Evolutionary conservation across 441 rosid species (phyloP).

Genomic region (Isatis lusitanica): DNA sequence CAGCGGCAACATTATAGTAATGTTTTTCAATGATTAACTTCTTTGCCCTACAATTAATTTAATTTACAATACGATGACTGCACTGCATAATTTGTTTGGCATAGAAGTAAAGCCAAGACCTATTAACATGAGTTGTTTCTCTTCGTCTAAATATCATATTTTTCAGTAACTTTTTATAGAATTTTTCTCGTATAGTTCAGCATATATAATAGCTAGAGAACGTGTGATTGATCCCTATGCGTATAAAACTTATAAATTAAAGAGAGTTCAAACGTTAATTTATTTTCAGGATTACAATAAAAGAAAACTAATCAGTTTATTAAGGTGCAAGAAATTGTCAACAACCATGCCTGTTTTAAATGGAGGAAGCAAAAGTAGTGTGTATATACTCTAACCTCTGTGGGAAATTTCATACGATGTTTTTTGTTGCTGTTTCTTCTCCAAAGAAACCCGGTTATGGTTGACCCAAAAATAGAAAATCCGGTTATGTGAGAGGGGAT

Average conservation of each 20-base stretch:
- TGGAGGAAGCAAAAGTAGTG: neutral
- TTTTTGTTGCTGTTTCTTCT: neutral
- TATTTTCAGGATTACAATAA: neutral
- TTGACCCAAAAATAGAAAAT: neutral
- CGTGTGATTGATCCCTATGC: neutral
- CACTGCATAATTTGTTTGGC: neutral
- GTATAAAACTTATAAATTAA: neutral
- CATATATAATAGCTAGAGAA: neutral
- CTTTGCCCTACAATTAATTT: neutral
- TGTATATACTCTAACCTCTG: neutral
- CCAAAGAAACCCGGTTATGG: neutral
- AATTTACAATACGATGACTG: neutral
- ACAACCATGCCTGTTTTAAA: neutral
- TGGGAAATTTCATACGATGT: neutral
- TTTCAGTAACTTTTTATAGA: too few species aligned
- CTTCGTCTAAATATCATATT: neutral
- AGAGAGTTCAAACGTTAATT: neutral
- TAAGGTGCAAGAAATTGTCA: neutral
- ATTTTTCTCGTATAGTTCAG: neutral
- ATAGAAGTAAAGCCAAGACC: constrained; percentile 10
- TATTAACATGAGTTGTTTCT: neutral
- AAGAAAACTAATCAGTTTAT: neutral
- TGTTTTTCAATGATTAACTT: neutral
- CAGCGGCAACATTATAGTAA: constrained; percentile 6
- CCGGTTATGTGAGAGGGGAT: neutral